Evolutionary conservation across 163 green algal genomes (phyloP).

Genomic region (Scenedesmus sp.): DNA sequence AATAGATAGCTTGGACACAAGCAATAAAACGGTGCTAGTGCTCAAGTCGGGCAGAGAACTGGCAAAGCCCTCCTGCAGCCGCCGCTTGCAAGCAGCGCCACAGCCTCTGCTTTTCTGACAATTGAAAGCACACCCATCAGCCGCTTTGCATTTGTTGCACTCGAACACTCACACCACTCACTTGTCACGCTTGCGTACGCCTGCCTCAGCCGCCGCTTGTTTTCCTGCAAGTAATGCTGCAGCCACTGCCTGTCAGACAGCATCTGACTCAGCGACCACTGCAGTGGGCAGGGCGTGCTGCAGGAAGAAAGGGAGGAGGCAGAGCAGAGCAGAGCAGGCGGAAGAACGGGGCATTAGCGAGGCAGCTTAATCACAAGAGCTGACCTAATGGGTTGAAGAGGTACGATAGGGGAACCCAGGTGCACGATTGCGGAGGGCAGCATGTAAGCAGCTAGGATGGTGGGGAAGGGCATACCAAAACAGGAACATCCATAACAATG

Average conservation of each 20-base stretch:
- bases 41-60: too few species aligned
- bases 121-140: neutral
- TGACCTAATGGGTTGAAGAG: too few species aligned
- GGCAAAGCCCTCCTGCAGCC: slow-evolving; percentile 23
- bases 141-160: too few species aligned
- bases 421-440: too few species aligned
- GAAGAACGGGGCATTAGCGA: neutral
- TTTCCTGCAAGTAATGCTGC: slow-evolving; percentile 39
- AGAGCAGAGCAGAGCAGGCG: neutral
- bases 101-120: slow-evolving; percentile 38
- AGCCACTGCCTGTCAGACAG: slow-evolving; percentile 44
- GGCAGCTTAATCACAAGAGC: neutral
- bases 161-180: neutral
- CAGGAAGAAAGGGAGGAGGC: neutral
- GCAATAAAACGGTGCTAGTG: too few species aligned
- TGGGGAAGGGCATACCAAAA: too few species aligned
- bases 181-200: slow-evolving; percentile 32
- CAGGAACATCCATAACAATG: too few species aligned
- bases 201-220: slow-evolving; percentile 29
- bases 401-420: too few species aligned
- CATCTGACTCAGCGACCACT: slow-evolving; percentile 30
- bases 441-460: too few species aligned
- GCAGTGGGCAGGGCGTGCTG: slow-evolving; percentile 37
- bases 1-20: too few species aligned
- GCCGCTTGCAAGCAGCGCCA: slow-evolving; percentile 2